Evolutionary conservation across 1,139 yeast species (phyloP), one percentile per base, ranked within the genome.

Genomic region (Yamadazyma mexicana): DNA sequence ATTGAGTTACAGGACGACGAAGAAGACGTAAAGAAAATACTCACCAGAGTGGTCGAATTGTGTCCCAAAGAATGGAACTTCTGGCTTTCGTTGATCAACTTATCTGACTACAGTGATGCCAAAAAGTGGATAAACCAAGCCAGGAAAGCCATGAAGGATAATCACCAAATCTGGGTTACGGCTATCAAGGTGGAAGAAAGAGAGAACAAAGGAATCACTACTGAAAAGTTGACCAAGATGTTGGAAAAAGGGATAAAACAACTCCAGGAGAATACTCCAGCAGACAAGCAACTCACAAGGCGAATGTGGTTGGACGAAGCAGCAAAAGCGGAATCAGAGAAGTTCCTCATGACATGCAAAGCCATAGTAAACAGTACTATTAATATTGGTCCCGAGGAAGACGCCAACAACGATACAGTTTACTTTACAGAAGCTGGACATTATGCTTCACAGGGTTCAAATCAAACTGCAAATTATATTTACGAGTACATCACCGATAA

Each of bases 111-210:
- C 40, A 51, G 58, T 5, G 75, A 72, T n/a, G 82, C 89, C 0
- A 77, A 77, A 46, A 54, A 61, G 14, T 62, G 79, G 0, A 62
- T 88, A 27, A 79, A 81, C 47, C 62, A 57, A 27, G 95, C 95
- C 0, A 65, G 87, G 44, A 78, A 77, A 45, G 59, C 61, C 0
- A 56, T 84, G 16, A 70, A 75, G 4, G 64, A 70, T 4, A 73
- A 79, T n/a, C 62, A 71, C 34, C 69, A 72, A 20, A 71, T 88
- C 1, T 87, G 95, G 94, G 62, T 87, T 1, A 70, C 83, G 0
- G 91, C 89, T 1, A 75, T 81, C 1, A 76, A 81, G 44, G 56
- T 88, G 12, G 95, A 88, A 58, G 95, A 87, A 53, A 67, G 75
- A 38, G 70, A 65, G 31, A 55, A 61, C 29, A 55, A 58, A 1